Percentiles rank a stretch among this genome's conserved stretches.
phyloP scores from a whole-genome alignment of 345 rosid species.

The Psidium guajava region DNA sequence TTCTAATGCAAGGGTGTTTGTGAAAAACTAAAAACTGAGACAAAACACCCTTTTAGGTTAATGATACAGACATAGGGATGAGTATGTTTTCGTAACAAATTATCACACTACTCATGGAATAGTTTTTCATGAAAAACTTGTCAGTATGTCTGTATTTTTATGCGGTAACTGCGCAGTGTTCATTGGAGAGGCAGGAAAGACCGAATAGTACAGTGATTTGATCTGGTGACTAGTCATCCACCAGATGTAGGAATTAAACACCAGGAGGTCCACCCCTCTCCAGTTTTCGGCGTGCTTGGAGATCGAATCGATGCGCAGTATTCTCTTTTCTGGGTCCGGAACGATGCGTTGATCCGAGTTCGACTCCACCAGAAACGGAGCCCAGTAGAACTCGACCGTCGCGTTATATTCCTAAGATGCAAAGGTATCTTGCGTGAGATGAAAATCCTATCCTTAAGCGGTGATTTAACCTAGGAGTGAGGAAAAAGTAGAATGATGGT shows the following conservation, averaged over 20 bases:
- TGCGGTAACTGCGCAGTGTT: background rate
- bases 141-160: background rate
- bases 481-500: background rate
- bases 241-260: conserved; percentile 86
- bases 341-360: conserved; percentile 54
- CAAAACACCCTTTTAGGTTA: background rate
- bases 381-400: conserved; percentile 83
- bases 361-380: conserved; percentile 79
- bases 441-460: background rate
- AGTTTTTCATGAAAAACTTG: background rate
- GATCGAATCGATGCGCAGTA: conserved; percentile 73
- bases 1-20: background rate
- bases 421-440: background rate
- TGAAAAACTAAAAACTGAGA: background rate
- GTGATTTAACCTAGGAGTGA: background rate
- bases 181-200: background rate
- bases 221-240: conserved; percentile 72
- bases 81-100: background rate
- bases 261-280: conserved; percentile 64
- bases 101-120: background rate
- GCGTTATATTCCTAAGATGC: conserved; percentile 56
- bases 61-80: background rate
- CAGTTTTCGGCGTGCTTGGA: conserved; percentile 50
- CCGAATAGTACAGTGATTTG: conserved; percentile 44
- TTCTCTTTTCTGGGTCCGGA: conserved; percentile 49